Evolutionary conservation across 805 yeast species (phyloP).

Genomic region (Ogataea glucozyma): DNA sequence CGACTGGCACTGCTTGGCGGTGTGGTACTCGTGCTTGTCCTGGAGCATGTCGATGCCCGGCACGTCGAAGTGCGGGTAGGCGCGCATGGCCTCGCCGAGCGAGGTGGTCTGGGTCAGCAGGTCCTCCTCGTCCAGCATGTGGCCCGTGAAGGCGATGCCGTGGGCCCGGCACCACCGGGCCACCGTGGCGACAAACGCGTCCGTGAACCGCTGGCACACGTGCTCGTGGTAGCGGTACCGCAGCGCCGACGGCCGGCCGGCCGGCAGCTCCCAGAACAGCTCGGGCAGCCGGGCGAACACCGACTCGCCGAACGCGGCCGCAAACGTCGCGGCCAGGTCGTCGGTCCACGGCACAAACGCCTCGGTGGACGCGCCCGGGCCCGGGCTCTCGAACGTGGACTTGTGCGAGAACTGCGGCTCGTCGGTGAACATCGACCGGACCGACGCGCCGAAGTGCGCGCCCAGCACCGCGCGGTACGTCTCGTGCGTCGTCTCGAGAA

Average conservation of each 20-base stretch:
- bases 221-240: constrained; percentile 14
- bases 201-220: constrained; percentile 15
- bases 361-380: not conserved
- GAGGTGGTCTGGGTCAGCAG: constrained; percentile 14
- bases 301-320: not conserved
- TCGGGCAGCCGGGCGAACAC: constrained; percentile 2
- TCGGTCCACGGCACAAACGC: constrained; percentile 7
- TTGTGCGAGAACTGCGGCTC: constrained; percentile 8
- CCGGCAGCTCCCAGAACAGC: constrained; percentile 6
- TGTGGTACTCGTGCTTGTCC: constrained; percentile 18
- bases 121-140: constrained; percentile 17
- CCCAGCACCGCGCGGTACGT: not conserved
- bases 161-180: constrained; percentile 12
- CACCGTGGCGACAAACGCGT: constrained; percentile 13
- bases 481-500: constrained; percentile 4
- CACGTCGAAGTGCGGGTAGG: constrained; percentile 11
- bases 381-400: constrained; percentile 1
- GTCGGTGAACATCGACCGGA: constrained; percentile 7
- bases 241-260: not conserved
- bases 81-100: constrained; percentile 18
- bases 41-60: constrained; percentile 19
- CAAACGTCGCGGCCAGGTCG: not conserved
- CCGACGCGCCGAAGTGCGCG: not conserved
- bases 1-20: constrained; percentile 17
- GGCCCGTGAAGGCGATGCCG: constrained; percentile 12